Conservation (phyloP, 2,329 filamentous ascomycete species). For the Diatrype stigma region DNA sequence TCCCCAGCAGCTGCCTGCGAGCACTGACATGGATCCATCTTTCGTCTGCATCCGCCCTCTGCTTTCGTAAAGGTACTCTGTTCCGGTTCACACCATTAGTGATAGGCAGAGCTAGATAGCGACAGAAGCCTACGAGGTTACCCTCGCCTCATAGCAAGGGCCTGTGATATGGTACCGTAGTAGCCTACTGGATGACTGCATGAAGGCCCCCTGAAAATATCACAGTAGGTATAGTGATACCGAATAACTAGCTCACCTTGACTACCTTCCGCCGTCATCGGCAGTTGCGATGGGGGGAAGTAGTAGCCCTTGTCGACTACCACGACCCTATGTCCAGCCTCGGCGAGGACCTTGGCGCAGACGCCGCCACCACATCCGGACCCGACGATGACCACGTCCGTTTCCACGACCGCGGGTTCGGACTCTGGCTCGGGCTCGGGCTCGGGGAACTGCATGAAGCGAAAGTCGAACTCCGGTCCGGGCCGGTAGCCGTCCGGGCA, state of each 20-base stretch:
- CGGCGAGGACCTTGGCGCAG: conserved; percentile 72
- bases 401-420: conserved; percentile 58
- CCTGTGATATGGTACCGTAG: too few relatives aligned
- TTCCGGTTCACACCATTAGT: conserved; percentile 6
- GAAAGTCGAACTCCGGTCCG: conserved; percentile 49
- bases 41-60: conserved; percentile 54
- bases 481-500: conserved; percentile 48
- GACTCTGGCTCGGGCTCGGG: conserved; percentile 13
- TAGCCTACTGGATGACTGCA: too few relatives aligned
- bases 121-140: neutral
- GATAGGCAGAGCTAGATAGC: neutral
- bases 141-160: too few relatives aligned
- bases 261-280: conserved; percentile 64
- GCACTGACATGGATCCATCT: conserved; percentile 54
- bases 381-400: conserved; percentile 81
- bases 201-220: too few relatives aligned
- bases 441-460: conserved; percentile 56
- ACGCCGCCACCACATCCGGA: conserved; percentile 85
- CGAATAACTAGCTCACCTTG: too few relatives aligned
- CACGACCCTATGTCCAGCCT: conserved; percentile 60
- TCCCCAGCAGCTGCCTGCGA: conserved; percentile 73
- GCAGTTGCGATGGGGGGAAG: conserved; percentile 66
- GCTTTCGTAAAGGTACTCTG: conserved; percentile 65
- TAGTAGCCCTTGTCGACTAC: conserved; percentile 82
- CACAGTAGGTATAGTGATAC: too few relatives aligned